Conservation (phyloP, 495 filamentous ascomycete species). For the Penicillium samsonianum region DNA sequence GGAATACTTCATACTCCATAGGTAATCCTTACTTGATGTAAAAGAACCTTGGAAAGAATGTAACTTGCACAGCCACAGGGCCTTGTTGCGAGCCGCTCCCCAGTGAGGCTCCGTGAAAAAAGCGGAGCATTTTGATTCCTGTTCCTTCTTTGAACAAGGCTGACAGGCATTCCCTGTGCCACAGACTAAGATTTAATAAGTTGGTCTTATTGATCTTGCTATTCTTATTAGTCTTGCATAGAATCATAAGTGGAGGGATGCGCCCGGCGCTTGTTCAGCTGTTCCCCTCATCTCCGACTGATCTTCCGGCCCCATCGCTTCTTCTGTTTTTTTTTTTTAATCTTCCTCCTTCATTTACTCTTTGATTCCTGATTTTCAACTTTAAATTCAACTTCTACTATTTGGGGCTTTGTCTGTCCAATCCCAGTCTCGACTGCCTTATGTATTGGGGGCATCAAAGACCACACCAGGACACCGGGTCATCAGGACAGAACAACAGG, state of each 20-base stretch:
- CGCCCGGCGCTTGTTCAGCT: slow-evolving; percentile 17
- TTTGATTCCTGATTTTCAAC: not conserved
- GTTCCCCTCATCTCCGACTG: slow-evolving; percentile 9
- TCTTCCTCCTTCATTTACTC: not conserved
- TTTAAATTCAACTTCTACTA: not conserved
- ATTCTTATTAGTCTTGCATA: not conserved
- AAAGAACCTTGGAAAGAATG: not conserved
- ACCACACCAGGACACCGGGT: too few relatives aligned
- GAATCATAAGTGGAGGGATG: slow-evolving; percentile 4
- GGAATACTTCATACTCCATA: too few relatives aligned
- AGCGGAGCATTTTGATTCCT: not conserved
- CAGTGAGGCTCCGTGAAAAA: too few relatives aligned
- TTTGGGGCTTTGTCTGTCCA: not conserved
- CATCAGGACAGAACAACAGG: not conserved
- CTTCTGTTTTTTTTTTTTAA: not conserved
- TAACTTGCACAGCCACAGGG: slow-evolving; percentile 1
- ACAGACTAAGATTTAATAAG: too few relatives aligned
- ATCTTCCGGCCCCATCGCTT: slow-evolving; percentile 9
- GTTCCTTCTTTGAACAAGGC: slow-evolving; percentile 4
- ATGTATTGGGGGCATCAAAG: not conserved
- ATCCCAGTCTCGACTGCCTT: not conserved
- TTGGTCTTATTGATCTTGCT: too few relatives aligned
- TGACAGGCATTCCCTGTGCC: not conserved
- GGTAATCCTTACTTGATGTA: too few relatives aligned
- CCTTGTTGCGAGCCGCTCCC: not conserved